These are phyloP conservation scores for Edaphochlamys debaryana DNA, from an alignment of 139 green algal genomes.

Conservation along the genomic window DNA sequence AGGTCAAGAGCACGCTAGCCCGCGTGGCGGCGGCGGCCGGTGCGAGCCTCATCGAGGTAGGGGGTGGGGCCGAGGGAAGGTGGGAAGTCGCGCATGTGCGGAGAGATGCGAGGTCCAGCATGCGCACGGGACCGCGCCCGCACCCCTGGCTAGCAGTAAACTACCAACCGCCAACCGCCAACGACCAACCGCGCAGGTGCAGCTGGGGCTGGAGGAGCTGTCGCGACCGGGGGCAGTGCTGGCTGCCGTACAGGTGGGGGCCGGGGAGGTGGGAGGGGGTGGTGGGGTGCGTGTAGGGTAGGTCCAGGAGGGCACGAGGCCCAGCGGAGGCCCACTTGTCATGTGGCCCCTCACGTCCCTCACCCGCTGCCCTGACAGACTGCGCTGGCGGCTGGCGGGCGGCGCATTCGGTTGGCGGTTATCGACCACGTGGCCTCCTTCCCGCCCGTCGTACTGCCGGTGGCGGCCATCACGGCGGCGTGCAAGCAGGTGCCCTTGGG, in stretches of 20 bases:
- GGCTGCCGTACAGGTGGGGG: constrained; percentile 27
- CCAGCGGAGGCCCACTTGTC: too few species aligned
- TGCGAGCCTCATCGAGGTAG: constrained; percentile 59
- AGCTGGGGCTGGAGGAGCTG: constrained; percentile 51
- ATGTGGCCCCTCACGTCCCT: too few species aligned
- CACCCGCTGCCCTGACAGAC: not conserved
- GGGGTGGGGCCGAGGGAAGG: too few species aligned
- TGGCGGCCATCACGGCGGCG: constrained; percentile 45
- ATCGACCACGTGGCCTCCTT: constrained; percentile 72
- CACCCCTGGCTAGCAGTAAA: too few species aligned
- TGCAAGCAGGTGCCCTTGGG: constrained; percentile 40
- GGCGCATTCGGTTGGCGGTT: constrained; percentile 56
- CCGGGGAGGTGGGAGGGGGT: too few species aligned
- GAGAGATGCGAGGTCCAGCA: too few species aligned
- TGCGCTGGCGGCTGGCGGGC: constrained; percentile 1
- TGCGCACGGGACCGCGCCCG: too few species aligned
- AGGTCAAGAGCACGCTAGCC: constrained; percentile 46
- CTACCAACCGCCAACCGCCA: too few species aligned
- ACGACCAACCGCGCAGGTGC: constrained; percentile 36
- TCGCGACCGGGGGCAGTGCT: constrained; percentile 20
- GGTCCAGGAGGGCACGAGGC: too few species aligned
- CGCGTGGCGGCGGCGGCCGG: constrained; percentile 39
- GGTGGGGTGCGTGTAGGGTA: too few species aligned
- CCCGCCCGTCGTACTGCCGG: constrained; percentile 66
- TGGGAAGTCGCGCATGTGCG: too few species aligned